phyloP scores from a whole-genome alignment of 23 red algal species.

The Agarophyton chilense region DNA sequence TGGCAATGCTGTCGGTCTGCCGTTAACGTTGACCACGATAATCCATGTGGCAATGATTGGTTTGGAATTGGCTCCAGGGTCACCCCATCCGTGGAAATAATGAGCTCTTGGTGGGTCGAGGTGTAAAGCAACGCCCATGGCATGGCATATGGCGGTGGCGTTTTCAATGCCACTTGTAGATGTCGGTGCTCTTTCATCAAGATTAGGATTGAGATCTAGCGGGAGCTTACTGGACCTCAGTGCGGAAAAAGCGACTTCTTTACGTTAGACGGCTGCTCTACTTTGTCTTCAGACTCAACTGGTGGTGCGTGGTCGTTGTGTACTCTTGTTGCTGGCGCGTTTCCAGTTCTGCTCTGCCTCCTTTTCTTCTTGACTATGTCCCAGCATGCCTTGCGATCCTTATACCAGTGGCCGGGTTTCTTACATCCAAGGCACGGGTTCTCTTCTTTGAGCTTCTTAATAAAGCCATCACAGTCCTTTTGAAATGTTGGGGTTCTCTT shows the following conservation, averaged over 20 bases:
- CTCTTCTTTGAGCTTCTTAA: constrained; percentile 21
- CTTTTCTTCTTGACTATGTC: background rate
- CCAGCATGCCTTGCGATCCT: constrained; percentile 13
- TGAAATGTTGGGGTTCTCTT: background rate
- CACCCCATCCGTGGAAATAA: constrained; percentile 17
- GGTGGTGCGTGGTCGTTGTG: background rate
- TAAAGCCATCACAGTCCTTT: background rate
- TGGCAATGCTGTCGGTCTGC: background rate
- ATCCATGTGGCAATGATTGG: constrained; percentile 6
- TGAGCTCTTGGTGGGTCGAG: background rate
- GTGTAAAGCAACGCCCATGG: constrained; percentile 2
- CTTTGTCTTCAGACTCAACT: background rate
- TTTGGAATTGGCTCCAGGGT: background rate
- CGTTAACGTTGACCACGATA: constrained; percentile 10
- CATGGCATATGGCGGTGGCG: background rate
- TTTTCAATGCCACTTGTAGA: constrained; percentile 34
- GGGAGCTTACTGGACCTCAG: constrained; percentile 6
- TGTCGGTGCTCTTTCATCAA: constrained; percentile 40
- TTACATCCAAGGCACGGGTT: background rate
- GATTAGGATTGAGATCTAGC: constrained; percentile 26
- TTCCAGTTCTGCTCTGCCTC: background rate
- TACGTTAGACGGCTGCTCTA: background rate
- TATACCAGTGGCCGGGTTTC: constrained; percentile 21
- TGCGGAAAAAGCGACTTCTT: constrained; percentile 20
- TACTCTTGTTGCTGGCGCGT: background rate